Percentiles rank a stretch among this genome's conserved stretches.
Conservation (phyloP, 345 rosid species). For the Eucalyptus shirleyi region DNA sequence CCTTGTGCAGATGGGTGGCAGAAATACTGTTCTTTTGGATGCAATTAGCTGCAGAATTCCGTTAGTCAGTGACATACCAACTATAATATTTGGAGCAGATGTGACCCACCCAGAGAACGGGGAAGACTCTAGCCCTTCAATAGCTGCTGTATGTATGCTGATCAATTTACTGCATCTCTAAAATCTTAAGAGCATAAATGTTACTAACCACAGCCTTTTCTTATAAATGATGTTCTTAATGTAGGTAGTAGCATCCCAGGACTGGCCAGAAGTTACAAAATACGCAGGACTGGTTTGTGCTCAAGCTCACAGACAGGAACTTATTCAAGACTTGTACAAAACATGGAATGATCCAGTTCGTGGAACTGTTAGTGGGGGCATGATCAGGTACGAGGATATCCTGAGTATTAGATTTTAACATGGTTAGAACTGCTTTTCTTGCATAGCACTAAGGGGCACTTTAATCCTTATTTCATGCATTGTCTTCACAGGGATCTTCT, state of each 20-base stretch:
- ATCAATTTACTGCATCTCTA: not conserved
- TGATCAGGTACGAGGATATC: constrained; percentile 60
- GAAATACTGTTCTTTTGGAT: constrained; percentile 94
- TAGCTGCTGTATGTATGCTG: constrained; percentile 61
- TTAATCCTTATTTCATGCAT: not conserved
- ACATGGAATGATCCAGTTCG: constrained; percentile 99
- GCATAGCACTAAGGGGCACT: not conserved
- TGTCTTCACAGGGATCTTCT: constrained; percentile 66
- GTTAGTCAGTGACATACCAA: constrained; percentile 91
- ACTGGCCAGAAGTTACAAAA: constrained; percentile 99
- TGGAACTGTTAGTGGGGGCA: constrained; percentile 92
- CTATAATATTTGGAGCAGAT: constrained; percentile 97
- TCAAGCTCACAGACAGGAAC: constrained; percentile 99
- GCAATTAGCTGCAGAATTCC: constrained; percentile 98
- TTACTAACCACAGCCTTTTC: not conserved
- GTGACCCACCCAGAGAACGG: constrained; percentile 99
- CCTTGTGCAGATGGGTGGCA: constrained; percentile 84
- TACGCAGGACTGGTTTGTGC: constrained; percentile 98
- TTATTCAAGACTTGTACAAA: constrained; percentile 94
- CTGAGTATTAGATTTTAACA: not conserved
- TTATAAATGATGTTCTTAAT: not conserved
- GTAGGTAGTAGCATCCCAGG: constrained; percentile 99
- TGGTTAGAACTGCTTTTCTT: not conserved
- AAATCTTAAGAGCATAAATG: not conserved
- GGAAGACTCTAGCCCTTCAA: constrained; percentile 97